Conservation (phyloP, 148 eudicot genomes). For the Mesembryanthemum crystallinum region DNA sequence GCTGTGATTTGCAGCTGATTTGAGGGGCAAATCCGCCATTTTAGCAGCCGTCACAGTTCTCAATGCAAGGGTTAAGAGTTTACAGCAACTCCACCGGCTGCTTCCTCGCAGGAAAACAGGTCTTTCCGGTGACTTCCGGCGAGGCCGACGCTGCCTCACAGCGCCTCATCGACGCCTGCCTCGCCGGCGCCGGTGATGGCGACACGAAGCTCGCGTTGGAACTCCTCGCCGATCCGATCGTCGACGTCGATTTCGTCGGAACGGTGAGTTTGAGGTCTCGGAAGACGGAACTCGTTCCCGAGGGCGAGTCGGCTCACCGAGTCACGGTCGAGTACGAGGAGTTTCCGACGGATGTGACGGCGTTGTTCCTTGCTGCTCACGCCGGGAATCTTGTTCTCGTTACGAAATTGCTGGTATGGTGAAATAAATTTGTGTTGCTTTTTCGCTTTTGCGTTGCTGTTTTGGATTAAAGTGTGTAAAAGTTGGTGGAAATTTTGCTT, state of each 20-base stretch:
- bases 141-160: slow-evolving; percentile 29
- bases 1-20: no score
- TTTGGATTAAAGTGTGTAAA: no score
- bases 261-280: slow-evolving; percentile 43
- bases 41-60: neutral
- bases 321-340: slow-evolving; percentile 56
- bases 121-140: slow-evolving; percentile 42
- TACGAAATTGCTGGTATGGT: slow-evolving; percentile 57
- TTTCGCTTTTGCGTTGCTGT: neutral
- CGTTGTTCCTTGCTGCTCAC: slow-evolving; percentile 67
- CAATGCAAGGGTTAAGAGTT: slow-evolving; percentile 26
- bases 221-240: slow-evolving; percentile 42
- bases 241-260: slow-evolving; percentile 60
- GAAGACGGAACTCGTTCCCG: slow-evolving; percentile 51
- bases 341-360: slow-evolving; percentile 64
- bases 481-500: no score
- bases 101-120: slow-evolving; percentile 37
- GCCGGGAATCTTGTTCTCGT: slow-evolving; percentile 51
- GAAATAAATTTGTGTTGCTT: neutral
- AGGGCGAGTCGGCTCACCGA: slow-evolving; percentile 44
- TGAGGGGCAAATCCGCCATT: slow-evolving; percentile 13
- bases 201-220: slow-evolving; percentile 40
- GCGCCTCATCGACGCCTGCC: no score
- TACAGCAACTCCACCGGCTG: slow-evolving; percentile 22
- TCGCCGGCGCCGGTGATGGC: neutral